phyloP scores from a whole-genome alignment of 2,329 filamentous ascomycete species.

The Microdochium bolleyi region DNA sequence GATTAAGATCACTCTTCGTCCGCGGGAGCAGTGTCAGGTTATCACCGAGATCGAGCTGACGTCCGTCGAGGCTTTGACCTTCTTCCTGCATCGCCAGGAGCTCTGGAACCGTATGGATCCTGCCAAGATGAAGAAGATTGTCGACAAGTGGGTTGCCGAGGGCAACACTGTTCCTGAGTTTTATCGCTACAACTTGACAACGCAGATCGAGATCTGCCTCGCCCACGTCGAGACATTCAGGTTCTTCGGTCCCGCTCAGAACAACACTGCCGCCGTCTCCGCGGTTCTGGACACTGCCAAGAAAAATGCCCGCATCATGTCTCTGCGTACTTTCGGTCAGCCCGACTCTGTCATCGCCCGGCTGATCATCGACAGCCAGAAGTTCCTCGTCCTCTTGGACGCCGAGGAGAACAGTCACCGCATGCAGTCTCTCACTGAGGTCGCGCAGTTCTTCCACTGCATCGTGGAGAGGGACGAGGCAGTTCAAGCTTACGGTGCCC shows the following conservation, averaged over 20 bases:
- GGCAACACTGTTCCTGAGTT: slow-evolving; percentile 47
- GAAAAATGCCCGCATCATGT: slow-evolving; percentile 41
- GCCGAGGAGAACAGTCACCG: slow-evolving; percentile 27
- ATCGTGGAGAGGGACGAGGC: slow-evolving; percentile 37
- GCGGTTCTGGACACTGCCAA: slow-evolving; percentile 45
- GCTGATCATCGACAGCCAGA: slow-evolving; percentile 46
- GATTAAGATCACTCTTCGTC: slow-evolving; percentile 23
- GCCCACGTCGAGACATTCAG: slow-evolving; percentile 43
- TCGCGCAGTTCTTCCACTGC: slow-evolving; percentile 45
- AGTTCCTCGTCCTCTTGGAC: slow-evolving; percentile 40
- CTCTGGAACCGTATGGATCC: slow-evolving; percentile 23
- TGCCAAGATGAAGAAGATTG: slow-evolving; percentile 41
- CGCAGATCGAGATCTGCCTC: slow-evolving; percentile 46
- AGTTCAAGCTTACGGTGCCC: not conserved
- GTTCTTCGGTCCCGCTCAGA: slow-evolving; percentile 42
- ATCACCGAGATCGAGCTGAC: not conserved
- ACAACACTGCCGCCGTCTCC: slow-evolving; percentile 30
- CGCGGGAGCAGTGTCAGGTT: slow-evolving; percentile 1
- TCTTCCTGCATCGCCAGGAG: not conserved
- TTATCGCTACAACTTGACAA: slow-evolving; percentile 53
- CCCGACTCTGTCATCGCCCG: slow-evolving; percentile 51
- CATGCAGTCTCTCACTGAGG: slow-evolving; percentile 39
- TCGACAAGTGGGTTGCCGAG: slow-evolving; percentile 41
- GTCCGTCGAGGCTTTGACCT: not conserved
- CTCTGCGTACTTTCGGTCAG: slow-evolving; percentile 48